Evolutionary conservation across 805 yeast species (phyloP), one percentile per base, ranked within the genome.

Genomic region (Metschnikowia peoriensis): DNA sequence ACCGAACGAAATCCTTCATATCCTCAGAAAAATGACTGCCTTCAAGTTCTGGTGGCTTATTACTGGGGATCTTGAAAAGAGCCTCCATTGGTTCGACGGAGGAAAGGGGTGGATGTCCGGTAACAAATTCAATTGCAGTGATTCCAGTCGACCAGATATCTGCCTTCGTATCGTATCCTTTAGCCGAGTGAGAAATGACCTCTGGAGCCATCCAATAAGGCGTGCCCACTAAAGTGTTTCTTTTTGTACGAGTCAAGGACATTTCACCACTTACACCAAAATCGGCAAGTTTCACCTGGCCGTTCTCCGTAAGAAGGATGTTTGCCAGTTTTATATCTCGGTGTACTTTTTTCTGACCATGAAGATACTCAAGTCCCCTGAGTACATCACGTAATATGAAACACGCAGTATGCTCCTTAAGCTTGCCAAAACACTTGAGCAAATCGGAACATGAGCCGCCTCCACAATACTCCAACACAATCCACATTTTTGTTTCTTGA

Each of bases 161-260:
- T 1, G 91, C 96, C 62, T 87, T 88, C 56, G 85, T 88, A 63
- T 88, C 80, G 67, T 94, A 91, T 0, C 94, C 96, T 9, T 70
- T 66, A 7, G 46, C 46, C 14, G 44, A 68, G 64, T 52, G 50
- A 6, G 75, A 66, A 42, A 94, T 87, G n/a, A 93, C 88, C 66
- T 94, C 99, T 0, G 99, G 99, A 0, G 99, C 99, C 98, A 93
- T 92, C 97, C 97, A 92, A 68, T 83, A 89, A 12, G 97, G 97
- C 0, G 97, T 91, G 1, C 98, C 98, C 48, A 91, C 97, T 76
- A 92, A 86, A 0, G 97, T 89, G 50, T 81, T 82, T 57, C 85
- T 80, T 54, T 76, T 76, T n/a, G 61, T 46, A 12, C 58, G 52
- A 7, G 86, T 78, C 43, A 75, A 69, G 17, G 85, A 79, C 28